Evolutionary conservation across 441 rosid species (phyloP), one percentile per base, ranked within the genome.

Genomic region (Aquilaria agallochum): DNA sequence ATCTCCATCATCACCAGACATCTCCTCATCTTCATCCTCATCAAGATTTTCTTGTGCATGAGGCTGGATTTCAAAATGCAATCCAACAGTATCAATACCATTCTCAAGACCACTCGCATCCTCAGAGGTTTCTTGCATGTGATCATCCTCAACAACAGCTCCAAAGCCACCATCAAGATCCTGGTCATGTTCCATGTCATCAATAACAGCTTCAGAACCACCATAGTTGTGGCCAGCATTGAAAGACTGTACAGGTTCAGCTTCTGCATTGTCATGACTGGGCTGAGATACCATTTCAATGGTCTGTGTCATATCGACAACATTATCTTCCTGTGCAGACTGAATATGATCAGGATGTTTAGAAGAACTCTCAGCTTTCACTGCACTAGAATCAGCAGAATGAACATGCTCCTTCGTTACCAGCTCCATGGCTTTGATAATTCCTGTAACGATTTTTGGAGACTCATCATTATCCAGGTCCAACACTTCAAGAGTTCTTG

Each of bases 131-230:
- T 86, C 98, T 74, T 86, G 99, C 99, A 90, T 92, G 72, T 77
- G 90, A 63, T 95, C 98, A 64, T 85, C 97, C 79, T 85, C 98
- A 14, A 85, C 69, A 65, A 77, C 75, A 48, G 87, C 84, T 58
- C 78, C 79, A 80, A 88, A 91, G 61, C 94, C 86, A 46, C 73
- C 92, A 81, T 85, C 91, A 63, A 88, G 81, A 76, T 95, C 98
- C 75, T 90, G 98, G 66, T 92, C 99, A 64, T 92, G 98, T 66
- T 95, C 98, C 99, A 92, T 95, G 70, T 92, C 98, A 75, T 92
- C 98, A 27, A 87, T 84, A 71, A 88, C 89, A 75, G 91, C 88
- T 80, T 86, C 98, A 65, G 95, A 85, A 50, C 82, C 88, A 69
- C 84, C 90, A 72, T 73, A 85, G 56, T 74, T 78, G 53, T 78